Evolutionary conservation across 352 stramenopile species (phyloP).

Genomic region (Phytophthora citricola): DNA sequence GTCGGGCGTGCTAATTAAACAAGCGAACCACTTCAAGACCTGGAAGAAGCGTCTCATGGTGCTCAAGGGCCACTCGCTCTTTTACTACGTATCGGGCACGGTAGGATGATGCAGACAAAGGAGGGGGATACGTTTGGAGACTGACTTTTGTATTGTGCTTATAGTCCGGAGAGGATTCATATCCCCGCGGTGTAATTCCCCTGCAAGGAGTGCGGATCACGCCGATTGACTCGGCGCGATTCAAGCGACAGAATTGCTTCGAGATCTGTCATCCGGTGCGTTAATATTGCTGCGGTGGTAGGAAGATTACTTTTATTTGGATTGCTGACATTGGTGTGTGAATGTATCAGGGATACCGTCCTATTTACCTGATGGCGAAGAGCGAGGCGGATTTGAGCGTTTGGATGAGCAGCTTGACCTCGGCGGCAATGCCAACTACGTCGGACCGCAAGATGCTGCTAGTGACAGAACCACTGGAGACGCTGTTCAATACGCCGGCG

Average conservation of each 20-base stretch:
- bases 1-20: slow-evolving; percentile 87
- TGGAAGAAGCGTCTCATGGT: slow-evolving; percentile 92
- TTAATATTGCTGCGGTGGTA: slow-evolving; percentile 5
- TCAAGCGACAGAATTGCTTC: slow-evolving; percentile 90
- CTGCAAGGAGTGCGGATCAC: slow-evolving; percentile 82
- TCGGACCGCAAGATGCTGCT: slow-evolving; percentile 74
- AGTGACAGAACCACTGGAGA: slow-evolving; percentile 62
- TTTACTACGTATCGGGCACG: slow-evolving; percentile 90
- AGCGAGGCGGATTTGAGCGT: slow-evolving; percentile 82
- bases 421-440: slow-evolving; percentile 78
- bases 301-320: not conserved
- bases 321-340: slow-evolving; percentile 12
- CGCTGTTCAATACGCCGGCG: slow-evolving; percentile 78
- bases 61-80: slow-evolving; percentile 86
- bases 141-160: slow-evolving; percentile 21
- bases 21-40: slow-evolving; percentile 90
- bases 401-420: slow-evolving; percentile 89
- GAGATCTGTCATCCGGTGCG: slow-evolving; percentile 85
- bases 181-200: slow-evolving; percentile 82
- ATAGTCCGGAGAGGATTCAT: slow-evolving; percentile 86
- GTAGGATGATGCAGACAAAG: slow-evolving; percentile 39
- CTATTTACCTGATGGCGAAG: slow-evolving; percentile 89
- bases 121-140: not conserved
- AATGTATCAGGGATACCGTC: slow-evolving; percentile 65
- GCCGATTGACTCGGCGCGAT: slow-evolving; percentile 74